Evolutionary conservation across 345 rosid genomes (phyloP), one percentile per base, ranked within the genome.

Genomic region (Sonneratia alba): DNA sequence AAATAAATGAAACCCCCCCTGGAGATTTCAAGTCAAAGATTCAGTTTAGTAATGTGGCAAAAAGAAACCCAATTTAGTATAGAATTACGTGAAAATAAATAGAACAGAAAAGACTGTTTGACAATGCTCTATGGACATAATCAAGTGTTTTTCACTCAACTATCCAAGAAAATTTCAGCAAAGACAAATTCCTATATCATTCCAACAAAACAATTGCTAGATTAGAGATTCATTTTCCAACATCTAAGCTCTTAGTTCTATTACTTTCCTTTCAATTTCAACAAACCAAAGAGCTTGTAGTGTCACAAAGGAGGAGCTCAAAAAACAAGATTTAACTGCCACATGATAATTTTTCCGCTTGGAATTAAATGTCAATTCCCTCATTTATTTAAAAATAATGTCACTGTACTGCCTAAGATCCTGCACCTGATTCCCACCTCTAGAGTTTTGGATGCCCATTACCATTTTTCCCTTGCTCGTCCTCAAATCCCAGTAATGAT

Each of bases 1-100:
- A 79, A 86, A 70, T 75, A 81, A 80, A 82, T 89, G 85, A 49
- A 84, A 87, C 71, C 73, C 66, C 72, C 85, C 94, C 98, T 93
- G 87, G 78, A 84, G 79, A 78, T 55, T 37, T 38, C 37, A 77
- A 36, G 19, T 64, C 55, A 51, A 73, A 70, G 42, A 27, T 34
- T 27, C 66, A 62, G 10, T 10, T 62, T 13, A 62, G 66, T 14
- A 62, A 1, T 42, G 66, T 13, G 14, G 38, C 38, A 8, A 12
- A 24, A 62, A 62, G 32, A 6, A 27, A 27, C 15, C 42, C 43
- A 65, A 64, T 59, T 62, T 55, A 72, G 42, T 64, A 32, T 61
- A 27, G 3, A 45, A 22, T 42, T 42, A 42, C 45, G 2, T 42
- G 45, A 42, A 42, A 9, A 42, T 42, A 42, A 40, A 67, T 67